Conservation (phyloP, 2,329 filamentous ascomycete species). For the Rhinocladiella similis region DNA sequence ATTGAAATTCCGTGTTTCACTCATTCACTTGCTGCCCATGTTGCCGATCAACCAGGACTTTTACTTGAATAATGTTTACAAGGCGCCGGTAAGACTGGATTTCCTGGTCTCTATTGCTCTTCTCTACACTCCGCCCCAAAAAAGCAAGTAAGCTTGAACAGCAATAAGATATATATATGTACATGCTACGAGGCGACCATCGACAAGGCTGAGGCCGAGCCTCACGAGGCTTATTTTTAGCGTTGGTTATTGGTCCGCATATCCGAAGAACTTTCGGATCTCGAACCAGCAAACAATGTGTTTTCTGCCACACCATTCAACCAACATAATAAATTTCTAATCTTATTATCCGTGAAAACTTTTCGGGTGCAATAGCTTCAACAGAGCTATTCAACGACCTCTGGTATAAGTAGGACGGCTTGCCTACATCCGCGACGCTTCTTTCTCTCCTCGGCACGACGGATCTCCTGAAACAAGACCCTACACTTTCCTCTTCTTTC, state of each 20-base stretch:
- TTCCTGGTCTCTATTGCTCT: too few species aligned
- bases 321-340: neutral
- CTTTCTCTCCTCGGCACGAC: neutral
- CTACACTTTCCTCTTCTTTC: neutral
- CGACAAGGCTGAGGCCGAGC: neutral
- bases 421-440: neutral
- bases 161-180: too few species aligned
- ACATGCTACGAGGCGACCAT: neutral
- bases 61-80: too few species aligned
- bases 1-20: too few species aligned
- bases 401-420: neutral
- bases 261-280: constrained; percentile 4
- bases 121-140: too few species aligned
- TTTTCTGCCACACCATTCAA: constrained; percentile 1
- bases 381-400: neutral
- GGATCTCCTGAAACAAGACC: neutral
- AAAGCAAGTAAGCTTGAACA: too few species aligned
- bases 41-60: too few species aligned
- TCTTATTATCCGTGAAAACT: neutral
- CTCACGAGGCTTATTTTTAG: constrained; percentile 1
- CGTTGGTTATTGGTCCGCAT: neutral
- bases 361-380: neutral
- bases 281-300: neutral
- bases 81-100: too few species aligned
- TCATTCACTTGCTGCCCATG: too few species aligned